Evolutionary conservation across 2,329 filamentous ascomycete species (phyloP).

Genomic region (Thelonectria olida): DNA sequence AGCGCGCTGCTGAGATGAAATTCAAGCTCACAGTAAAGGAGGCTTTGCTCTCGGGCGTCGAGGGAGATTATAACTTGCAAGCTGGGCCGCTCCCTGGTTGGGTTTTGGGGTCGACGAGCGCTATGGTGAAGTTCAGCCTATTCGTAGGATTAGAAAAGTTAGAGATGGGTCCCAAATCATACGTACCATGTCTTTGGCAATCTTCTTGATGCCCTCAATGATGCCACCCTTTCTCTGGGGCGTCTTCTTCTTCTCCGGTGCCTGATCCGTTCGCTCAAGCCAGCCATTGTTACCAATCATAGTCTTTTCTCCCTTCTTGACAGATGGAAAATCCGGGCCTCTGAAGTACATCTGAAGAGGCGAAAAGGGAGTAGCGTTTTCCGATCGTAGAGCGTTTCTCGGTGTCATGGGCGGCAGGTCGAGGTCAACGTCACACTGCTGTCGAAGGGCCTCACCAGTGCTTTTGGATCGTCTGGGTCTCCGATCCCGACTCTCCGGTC

Average conservation of each 20-base stretch:
- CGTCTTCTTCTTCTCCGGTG: conserved; percentile 36
- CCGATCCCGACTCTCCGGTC: conserved; percentile 27
- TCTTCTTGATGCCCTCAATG: conserved; percentile 59
- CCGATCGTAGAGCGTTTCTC: not conserved
- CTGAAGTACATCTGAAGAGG: conserved; percentile 55
- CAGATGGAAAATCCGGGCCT: conserved; percentile 47
- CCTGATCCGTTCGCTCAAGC: conserved; percentile 57
- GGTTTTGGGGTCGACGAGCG: conserved; percentile 44
- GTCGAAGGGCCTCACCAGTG: conserved; percentile 36
- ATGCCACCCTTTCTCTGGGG: conserved; percentile 53
- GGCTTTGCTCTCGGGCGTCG: conserved; percentile 64
- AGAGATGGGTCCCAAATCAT: not conserved
- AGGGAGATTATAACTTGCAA: conserved; percentile 59
- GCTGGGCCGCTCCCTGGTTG: conserved; percentile 39
- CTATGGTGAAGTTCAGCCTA: conserved; percentile 50
- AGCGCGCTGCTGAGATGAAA: conserved; percentile 61
- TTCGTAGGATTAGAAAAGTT: conserved; percentile 27
- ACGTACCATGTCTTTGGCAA: conserved; percentile 63
- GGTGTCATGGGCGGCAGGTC: conserved; percentile 24
- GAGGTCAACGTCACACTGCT: conserved; percentile 17
- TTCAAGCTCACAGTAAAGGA: conserved; percentile 68
- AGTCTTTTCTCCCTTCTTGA: conserved; percentile 57
- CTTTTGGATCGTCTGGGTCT: conserved; percentile 43
- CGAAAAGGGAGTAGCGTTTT: conserved; percentile 47
- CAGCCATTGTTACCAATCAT: conserved; percentile 66